Conservation (phyloP, 495 filamentous ascomycete species). For the Podospora conica region DNA sequence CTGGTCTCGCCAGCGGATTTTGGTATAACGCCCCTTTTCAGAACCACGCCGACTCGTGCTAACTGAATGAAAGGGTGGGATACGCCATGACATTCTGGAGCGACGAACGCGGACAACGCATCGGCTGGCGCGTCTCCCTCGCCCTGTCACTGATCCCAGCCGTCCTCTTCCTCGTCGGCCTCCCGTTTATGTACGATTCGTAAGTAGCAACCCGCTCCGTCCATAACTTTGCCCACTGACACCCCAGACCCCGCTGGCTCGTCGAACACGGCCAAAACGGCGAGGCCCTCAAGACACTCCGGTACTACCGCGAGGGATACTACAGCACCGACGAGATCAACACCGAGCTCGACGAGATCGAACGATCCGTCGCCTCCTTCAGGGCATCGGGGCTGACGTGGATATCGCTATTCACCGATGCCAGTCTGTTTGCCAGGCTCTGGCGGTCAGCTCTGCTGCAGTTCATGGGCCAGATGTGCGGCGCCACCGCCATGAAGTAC, state of each 20-base stretch:
- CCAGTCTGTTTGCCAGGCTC: constrained; percentile 34
- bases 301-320: constrained; percentile 41
- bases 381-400: constrained; percentile 28
- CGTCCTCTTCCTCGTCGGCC: constrained; percentile 35
- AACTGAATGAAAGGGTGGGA: constrained; percentile 31
- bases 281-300: constrained; percentile 31
- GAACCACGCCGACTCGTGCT: background rate
- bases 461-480: constrained; percentile 51
- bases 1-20: constrained; percentile 46
- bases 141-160: constrained; percentile 41
- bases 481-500: constrained; percentile 52
- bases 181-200: constrained; percentile 48
- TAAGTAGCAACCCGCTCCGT: constrained; percentile 18
- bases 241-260: constrained; percentile 42
- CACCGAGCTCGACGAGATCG: constrained; percentile 33
- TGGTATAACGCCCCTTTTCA: constrained; percentile 34
- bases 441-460: constrained; percentile 45
- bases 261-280: constrained; percentile 38
- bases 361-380: constrained; percentile 31
- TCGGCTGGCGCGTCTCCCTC: constrained; percentile 44
- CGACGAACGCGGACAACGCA: constrained; percentile 20
- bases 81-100: constrained; percentile 42
- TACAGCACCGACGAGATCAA: constrained; percentile 31
- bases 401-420: constrained; percentile 35
- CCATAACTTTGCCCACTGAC: background rate